These are phyloP conservation scores for Eucalyptus polyanthemos DNA, from an alignment of 345 rosid genomes.

Conservation along the genomic window DNA sequence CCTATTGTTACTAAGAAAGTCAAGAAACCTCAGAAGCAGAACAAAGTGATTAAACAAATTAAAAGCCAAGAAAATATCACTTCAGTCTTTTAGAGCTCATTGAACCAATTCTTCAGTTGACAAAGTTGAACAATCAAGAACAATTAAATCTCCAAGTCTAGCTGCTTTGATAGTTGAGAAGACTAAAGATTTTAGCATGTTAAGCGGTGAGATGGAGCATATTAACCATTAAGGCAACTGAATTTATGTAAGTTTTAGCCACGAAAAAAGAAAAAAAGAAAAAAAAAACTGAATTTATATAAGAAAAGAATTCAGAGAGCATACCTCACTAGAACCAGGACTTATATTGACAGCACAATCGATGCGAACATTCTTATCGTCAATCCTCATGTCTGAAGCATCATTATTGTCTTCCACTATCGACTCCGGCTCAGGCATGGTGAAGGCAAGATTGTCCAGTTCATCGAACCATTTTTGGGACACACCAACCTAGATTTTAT, in stretches of 20 bases:
- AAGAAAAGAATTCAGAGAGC: background rate
- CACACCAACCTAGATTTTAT: constrained; percentile 45
- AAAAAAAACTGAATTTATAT: background rate
- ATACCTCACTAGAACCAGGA: constrained; percentile 91
- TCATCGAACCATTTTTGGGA: constrained; percentile 95
- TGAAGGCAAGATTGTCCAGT: constrained; percentile 69
- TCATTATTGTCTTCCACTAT: constrained; percentile 24
- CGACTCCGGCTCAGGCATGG: constrained; percentile 26
- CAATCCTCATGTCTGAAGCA: constrained; percentile 4
- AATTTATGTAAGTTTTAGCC: too few species aligned
- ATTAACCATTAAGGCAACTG: background rate
- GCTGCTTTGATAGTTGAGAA: background rate
- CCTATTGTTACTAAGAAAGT: background rate
- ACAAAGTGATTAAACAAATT: background rate
- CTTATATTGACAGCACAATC: constrained; percentile 55
- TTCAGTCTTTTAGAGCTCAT: background rate
- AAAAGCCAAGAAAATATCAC: background rate
- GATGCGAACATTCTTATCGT: constrained; percentile 36
- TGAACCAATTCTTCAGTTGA: background rate
- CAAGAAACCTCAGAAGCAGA: background rate
- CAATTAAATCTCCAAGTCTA: background rate
- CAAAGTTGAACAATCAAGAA: background rate
- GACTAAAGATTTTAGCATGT: background rate
- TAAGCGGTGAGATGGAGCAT: background rate
- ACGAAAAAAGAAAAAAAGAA: too few species aligned